phyloP scores from a whole-genome alignment of 2,329 filamentous ascomycete species.

The Cladosporium velox region DNA sequence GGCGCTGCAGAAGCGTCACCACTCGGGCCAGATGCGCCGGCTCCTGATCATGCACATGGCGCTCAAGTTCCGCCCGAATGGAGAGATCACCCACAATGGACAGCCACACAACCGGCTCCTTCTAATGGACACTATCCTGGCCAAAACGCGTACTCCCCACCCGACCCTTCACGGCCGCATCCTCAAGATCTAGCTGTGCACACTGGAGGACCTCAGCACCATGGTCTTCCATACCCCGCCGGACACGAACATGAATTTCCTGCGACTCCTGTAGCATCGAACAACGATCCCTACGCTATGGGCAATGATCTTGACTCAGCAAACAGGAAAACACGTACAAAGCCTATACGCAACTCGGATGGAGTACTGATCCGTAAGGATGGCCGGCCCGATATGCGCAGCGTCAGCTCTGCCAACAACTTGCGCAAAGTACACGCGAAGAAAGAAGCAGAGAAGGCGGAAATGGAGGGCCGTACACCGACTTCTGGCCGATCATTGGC shows the following conservation, averaged over 20 bases:
- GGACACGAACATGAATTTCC: slow-evolving; percentile 30
- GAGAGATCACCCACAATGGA: slow-evolving; percentile 40
- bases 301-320: slow-evolving; percentile 22
- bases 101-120: slow-evolving; percentile 39
- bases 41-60: slow-evolving; percentile 33
- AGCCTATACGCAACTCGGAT: slow-evolving; percentile 52
- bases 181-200: slow-evolving; percentile 9
- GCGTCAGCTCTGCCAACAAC: slow-evolving; percentile 55
- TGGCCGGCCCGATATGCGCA: slow-evolving; percentile 54
- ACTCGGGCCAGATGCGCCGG: slow-evolving; percentile 22
- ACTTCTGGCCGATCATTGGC: slow-evolving; percentile 25
- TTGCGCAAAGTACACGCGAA: slow-evolving; percentile 53
- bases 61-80: slow-evolving; percentile 40
- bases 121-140: slow-evolving; percentile 42
- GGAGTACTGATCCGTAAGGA: slow-evolving; percentile 55
- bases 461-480: slow-evolving; percentile 32
- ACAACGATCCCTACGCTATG: slow-evolving; percentile 23
- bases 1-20: slow-evolving; percentile 22
- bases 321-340: slow-evolving; percentile 52
- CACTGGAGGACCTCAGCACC: slow-evolving; percentile 20
- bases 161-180: slow-evolving; percentile 23
- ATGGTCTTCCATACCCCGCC: slow-evolving; percentile 18
- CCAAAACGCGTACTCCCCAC: slow-evolving; percentile 17
- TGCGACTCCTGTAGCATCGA: slow-evolving; percentile 28
- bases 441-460: slow-evolving; percentile 45